Evolutionary conservation across 768 basidiomycete genomes (phyloP), one percentile per base, ranked within the genome.

Genomic region (Termitomyces eurrhizus): DNA sequence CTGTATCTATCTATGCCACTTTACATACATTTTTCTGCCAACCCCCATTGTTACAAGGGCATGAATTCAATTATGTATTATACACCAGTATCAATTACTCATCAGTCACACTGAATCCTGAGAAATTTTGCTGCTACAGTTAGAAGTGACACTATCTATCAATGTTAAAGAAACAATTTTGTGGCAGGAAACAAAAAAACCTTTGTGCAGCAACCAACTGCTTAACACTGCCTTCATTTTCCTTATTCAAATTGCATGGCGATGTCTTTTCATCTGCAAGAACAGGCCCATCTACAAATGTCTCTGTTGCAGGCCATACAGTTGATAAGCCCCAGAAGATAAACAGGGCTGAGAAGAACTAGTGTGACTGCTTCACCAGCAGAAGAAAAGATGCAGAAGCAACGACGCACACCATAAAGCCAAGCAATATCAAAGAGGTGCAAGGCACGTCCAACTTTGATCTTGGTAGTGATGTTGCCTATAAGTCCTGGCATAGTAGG

Each of bases 401-500:
- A 46, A 39, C 18, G 24, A 74, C 85, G 57, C 71, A 90, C 89
- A 57, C 89, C 88, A 66, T 86, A 90, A 18, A 93, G 68, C 86
- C 88, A 94, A 3, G 87, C 83, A 61, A 93, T 80, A 67, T 89
- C 83, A 67, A 87, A 92, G 9, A 91, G 69, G 62, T 77, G 80
- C 1, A 68, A 67, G 2, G 78, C 80, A 36, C 82, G 76, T 18
- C 89, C 89, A 29, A 92, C 85, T 0, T 77, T 60, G 67, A 94
- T 80, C 11, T 72, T 75, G 3, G 83, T 71, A 67, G 90, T 87
- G 73, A 96, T 92, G 45, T 84, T 85, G 66, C 84, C 80, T 60
- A 90, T 83, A 52, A 95, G 79, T 2, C 93, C 93, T 1, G 93
- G 93, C 18, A 95, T 67, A 60, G 81, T 86, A 3, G 89, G 89